Evolutionary conservation across 805 yeast species (phyloP), one percentile per base, ranked within the genome.

Genomic region (Saccharomycopsis selenospora): DNA sequence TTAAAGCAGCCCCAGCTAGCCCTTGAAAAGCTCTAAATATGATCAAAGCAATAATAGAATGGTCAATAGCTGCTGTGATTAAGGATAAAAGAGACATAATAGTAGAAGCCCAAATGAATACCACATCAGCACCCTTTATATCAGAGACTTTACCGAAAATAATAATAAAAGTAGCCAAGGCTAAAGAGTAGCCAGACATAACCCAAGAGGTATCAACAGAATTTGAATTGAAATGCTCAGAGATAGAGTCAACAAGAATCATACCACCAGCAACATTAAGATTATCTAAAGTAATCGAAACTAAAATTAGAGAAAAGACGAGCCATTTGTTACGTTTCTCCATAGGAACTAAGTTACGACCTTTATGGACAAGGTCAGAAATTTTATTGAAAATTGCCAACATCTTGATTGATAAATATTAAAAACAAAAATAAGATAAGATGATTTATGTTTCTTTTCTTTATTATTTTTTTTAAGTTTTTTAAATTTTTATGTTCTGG

Each of bases 1-100:
- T 57, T 7, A 68, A 47, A 3, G 67, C 61, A 1, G 76, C 66
- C 1, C 68, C 76, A 23, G 67, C 63, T 3, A 70, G 54, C 6
- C 76, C 76, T 54, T 71, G 76, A 0, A 72, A 44, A 1, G 74
- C 73, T 54, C 76, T 61, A 74, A 72, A 63, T 0, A 71, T 65
- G 45, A 70, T 66, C 45, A 72, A 55, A 1, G 59, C 69, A 38
- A 60, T 65, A 44, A 59, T 50, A 1, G 43, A 61, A n/a, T 66
- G 59, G 17, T 62, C 61, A 42, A 70, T 63, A 3, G 63, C 54
- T 0, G 71, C 75, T 53, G 62, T 55, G 4, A 70, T 56, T 11
- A 71, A 55, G 2, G 66, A 58, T 38, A 56, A 54, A 1, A 69
- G 55, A 13, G 82, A 73, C 72, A 68, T 68, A 43, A 68, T 67